Base-by-base conservation (phyloP, 345 rosid species). In the Populus pruinosa region DNA sequence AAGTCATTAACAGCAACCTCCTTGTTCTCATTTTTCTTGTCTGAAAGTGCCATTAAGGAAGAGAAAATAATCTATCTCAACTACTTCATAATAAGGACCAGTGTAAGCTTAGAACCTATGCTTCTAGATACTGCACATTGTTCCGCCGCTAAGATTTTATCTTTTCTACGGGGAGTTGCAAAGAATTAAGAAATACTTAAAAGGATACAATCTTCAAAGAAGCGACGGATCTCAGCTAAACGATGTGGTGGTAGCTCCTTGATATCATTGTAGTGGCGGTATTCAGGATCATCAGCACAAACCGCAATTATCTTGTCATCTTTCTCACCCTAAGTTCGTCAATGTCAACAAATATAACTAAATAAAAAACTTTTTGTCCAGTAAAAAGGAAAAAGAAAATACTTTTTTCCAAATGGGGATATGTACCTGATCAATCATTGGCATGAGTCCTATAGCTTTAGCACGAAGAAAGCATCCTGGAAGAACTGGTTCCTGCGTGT, bases 21-120 rank as follows among this genome's bases (percentile, higher is more conserved):
- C 55, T 87, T 87, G 83, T 87, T 87, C 81, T 87, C 89, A 77
- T 87, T 87, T 79, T 87, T 87, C 87, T 87, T 87, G 79, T 87
- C 89, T 87, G 79, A 73, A 67, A 9, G 23, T 44, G 13, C 47
- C 9, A 18, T 74, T 38, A 77, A 82, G 84, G 84, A 62, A 69
- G 21, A 33, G 3, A 44, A 56, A 41, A 38, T 10, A 1, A 27
- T 25, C 9, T 21, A 31, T 53, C 36, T 27, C 9, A 2, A 59
- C 2, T 71, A 62, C 47, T 23, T 69, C 47, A 69, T 0, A 29
- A 14, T 18, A 11, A 31, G 47, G 63, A 29, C 2, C 5, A 13
- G 33, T 27, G 64, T 5, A 33, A 25, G 4, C 39, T 11, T 18
- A 53, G 20, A 66, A 44, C 14, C 5, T 41, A 23, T 62, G 50